A percentile compares a stretch with the other conserved stretches of the same genome.
These are phyloP conservation scores for Lepidium aucheri DNA, from an alignment of 345 rosid species.

Conservation along the genomic window DNA sequence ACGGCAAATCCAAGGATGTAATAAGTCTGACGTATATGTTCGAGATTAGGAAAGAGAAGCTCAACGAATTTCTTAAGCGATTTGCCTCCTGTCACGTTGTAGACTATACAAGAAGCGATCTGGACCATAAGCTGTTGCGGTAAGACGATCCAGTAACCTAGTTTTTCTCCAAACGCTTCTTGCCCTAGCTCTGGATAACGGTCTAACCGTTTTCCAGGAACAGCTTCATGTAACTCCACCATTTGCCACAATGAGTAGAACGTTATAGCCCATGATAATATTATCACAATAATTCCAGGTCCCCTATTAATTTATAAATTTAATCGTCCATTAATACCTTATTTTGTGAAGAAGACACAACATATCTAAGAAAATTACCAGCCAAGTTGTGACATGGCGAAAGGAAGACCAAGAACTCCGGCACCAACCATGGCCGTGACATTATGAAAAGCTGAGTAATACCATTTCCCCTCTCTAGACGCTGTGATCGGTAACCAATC, in stretches of 20 bases:
- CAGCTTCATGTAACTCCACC: slow-evolving; percentile 78
- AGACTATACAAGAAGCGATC: slow-evolving; percentile 52
- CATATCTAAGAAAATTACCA: slow-evolving; percentile 30
- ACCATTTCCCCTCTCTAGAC: slow-evolving; percentile 76
- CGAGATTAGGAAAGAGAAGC: slow-evolving; percentile 37
- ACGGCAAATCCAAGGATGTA: slow-evolving; percentile 72
- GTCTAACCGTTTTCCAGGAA: slow-evolving; percentile 68
- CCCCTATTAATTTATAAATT: slow-evolving; percentile 39
- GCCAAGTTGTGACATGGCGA: slow-evolving; percentile 77
- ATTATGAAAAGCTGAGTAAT: slow-evolving; percentile 83
- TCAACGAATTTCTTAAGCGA: slow-evolving; percentile 57
- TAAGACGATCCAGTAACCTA: slow-evolving; percentile 69
- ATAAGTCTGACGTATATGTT: slow-evolving; percentile 36
- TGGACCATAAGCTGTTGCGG: slow-evolving; percentile 80
- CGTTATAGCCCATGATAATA: slow-evolving; percentile 75
- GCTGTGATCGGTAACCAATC: slow-evolving; percentile 71
- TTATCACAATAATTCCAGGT: slow-evolving; percentile 47
- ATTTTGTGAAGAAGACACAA: neutral
- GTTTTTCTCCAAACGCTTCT: slow-evolving; percentile 71
- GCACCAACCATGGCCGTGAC: slow-evolving; percentile 95
- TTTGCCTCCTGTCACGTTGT: slow-evolving; percentile 75
- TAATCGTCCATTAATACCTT: neutral
- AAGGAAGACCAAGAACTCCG: slow-evolving; percentile 81
- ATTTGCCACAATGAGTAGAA: slow-evolving; percentile 82
- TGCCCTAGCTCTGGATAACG: slow-evolving; percentile 81